Evolutionary conservation across 2,329 filamentous ascomycete genomes (phyloP).

Genomic region (Trichoderma koningiopsis): DNA sequence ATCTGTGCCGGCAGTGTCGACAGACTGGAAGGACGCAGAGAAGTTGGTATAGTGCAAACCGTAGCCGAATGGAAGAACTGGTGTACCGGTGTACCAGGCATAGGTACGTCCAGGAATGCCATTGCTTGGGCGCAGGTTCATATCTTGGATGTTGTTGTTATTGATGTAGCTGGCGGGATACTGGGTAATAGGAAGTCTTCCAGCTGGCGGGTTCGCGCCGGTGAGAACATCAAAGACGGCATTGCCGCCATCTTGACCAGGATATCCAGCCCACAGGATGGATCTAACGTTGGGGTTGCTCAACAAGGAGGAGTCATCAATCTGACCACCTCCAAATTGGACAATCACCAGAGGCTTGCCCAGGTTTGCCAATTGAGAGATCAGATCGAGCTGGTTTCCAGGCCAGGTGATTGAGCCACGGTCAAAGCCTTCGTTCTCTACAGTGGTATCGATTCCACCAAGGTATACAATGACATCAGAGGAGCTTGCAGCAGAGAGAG

Average conservation of each 20-base stretch:
- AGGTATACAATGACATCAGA: conserved; percentile 57
- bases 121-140: conserved; percentile 53
- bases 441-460: conserved; percentile 55
- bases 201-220: conserved; percentile 53
- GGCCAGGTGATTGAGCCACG: conserved; percentile 55
- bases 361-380: conserved; percentile 43
- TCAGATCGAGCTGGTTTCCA: conserved; percentile 52
- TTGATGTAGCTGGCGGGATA: conserved; percentile 56
- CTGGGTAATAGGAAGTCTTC: conserved; percentile 56
- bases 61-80: conserved; percentile 56
- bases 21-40: conserved; percentile 24
- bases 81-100: conserved; percentile 56
- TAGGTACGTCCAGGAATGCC: conserved; percentile 58
- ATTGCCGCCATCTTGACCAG: conserved; percentile 60
- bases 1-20: neutral
- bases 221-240: conserved; percentile 58
- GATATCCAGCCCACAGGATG: conserved; percentile 61
- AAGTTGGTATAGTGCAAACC: conserved; percentile 63
- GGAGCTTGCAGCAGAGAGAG: conserved; percentile 43
- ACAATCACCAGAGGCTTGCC: conserved; percentile 55
- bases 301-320: conserved; percentile 55
- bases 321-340: conserved; percentile 55
- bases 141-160: conserved; percentile 56
- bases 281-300: conserved; percentile 51
- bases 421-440: conserved; percentile 56